Evolutionary conservation across 2,329 filamentous ascomycete species (phyloP).

Genomic region (Ceratocystis harringtonii): DNA sequence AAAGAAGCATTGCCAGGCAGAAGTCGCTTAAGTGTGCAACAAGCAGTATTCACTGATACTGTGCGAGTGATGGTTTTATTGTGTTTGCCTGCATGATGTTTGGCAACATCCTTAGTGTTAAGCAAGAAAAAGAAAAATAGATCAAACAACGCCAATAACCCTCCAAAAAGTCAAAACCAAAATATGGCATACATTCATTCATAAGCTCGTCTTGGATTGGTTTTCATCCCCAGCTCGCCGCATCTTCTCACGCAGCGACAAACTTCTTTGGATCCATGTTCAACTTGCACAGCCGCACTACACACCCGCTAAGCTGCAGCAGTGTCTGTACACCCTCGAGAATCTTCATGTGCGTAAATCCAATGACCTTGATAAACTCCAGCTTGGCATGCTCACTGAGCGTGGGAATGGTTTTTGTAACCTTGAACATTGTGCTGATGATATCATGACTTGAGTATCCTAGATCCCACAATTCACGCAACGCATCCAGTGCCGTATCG

Average conservation of each 20-base stretch:
- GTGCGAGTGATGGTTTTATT: neutral
- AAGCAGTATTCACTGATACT: neutral
- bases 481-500: slow-evolving; percentile 67
- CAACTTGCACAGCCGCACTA: slow-evolving; percentile 80
- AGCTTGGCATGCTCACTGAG: slow-evolving; percentile 89
- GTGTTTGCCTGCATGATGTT: neutral
- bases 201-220: neutral
- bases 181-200: slow-evolving; percentile 6
- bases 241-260: slow-evolving; percentile 23
- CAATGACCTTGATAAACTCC: slow-evolving; percentile 97
- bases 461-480: slow-evolving; percentile 85
- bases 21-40: neutral
- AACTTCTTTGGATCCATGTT: slow-evolving; percentile 92
- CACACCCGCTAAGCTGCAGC: slow-evolving; percentile 81
- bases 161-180: neutral
- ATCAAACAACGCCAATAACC: slow-evolving; percentile 3
- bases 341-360: slow-evolving; percentile 98
- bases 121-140: neutral
- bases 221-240: neutral
- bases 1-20: neutral
- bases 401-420: slow-evolving; percentile 88
- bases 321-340: slow-evolving; percentile 94
- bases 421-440: slow-evolving; percentile 97
- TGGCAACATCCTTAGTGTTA: neutral
- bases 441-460: slow-evolving; percentile 99